phyloP scores from a whole-genome alignment of 177 flowering plant genomes.

The Tripterygium wilfordii region DNA sequence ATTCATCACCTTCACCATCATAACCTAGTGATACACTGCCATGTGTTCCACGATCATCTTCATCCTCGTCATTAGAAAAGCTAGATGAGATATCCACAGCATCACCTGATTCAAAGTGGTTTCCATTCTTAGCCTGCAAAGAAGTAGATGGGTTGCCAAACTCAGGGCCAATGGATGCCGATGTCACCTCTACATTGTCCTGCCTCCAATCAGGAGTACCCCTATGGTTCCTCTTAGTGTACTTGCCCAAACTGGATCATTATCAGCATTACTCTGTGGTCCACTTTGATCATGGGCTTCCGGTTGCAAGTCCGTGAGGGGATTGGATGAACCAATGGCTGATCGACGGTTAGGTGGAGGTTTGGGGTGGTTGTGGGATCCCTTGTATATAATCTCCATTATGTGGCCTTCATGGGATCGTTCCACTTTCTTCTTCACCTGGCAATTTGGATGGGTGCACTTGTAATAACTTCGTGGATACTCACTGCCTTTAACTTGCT shows the following conservation, averaged over 20 bases:
- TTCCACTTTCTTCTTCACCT: conserved; percentile 87
- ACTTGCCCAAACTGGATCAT: conserved; percentile 36
- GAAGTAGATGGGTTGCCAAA: conserved; percentile 37
- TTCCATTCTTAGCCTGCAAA: conserved; percentile 37
- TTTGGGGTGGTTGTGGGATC: conserved; percentile 79
- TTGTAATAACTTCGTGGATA: conserved; percentile 85
- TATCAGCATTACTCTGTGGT: conserved; percentile 25
- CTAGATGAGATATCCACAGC: conserved; percentile 60
- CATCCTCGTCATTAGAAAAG: conserved; percentile 76
- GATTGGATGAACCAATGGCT: conserved; percentile 43
- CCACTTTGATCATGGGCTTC: conserved; percentile 40
- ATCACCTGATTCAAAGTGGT: conserved; percentile 44
- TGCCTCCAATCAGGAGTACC: conserved; percentile 44
- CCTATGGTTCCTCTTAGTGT: conserved; percentile 27
- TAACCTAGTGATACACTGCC: conserved; percentile 56
- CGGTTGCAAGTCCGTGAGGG: conserved; percentile 32
- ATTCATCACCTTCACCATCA: conserved; percentile 86
- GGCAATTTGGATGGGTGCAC: conserved; percentile 83
- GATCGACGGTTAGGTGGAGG: conserved; percentile 66
- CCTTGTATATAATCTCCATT: conserved; percentile 86
- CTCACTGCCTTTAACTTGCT: conserved; percentile 90
- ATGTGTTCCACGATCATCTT: conserved; percentile 70
- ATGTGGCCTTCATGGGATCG: conserved; percentile 84
- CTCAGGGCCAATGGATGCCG: conserved; percentile 35
- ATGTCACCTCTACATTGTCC: conserved; percentile 50